Conservation (phyloP, 106 monocot genomes). For the Posidonia australis region DNA sequence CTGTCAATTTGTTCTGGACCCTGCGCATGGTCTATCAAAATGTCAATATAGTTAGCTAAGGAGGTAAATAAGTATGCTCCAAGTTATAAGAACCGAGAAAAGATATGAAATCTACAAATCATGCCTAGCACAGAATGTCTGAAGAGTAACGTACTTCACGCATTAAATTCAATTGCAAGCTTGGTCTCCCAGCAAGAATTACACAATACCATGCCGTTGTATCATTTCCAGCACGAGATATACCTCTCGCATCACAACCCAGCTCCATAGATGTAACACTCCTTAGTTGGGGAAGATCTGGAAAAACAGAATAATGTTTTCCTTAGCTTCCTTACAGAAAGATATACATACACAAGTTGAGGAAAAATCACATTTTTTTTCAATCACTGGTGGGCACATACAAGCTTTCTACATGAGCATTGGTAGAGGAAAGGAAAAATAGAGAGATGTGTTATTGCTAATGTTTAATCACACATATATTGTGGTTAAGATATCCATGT, state of each 20-base stretch:
- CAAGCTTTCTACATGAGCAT: no score
- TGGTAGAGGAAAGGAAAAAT: no score
- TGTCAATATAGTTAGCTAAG: not conserved
- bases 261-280: slow-evolving; percentile 76
- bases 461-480: no score
- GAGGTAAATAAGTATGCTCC: no score
- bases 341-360: not conserved
- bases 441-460: no score
- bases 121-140: not conserved
- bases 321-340: not conserved
- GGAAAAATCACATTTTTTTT: no score
- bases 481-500: no score
- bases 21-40: slow-evolving; percentile 45
- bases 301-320: slow-evolving; percentile 8
- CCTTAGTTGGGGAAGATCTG: slow-evolving; percentile 87
- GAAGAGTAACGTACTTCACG: slow-evolving; percentile 43
- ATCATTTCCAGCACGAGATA: slow-evolving; percentile 73
- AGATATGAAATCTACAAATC: not conserved
- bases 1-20: slow-evolving; percentile 23
- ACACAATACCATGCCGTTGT: slow-evolving; percentile 80
- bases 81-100: no score
- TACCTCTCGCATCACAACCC: slow-evolving; percentile 95
- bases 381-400: no score
- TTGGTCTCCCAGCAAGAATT: slow-evolving; percentile 79
- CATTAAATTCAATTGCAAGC: slow-evolving; percentile 57